Evolutionary conservation across 129 eudicot species (phyloP), one percentile per base, ranked within the genome.

Genomic region (Saposhnikovia divaricata): DNA sequence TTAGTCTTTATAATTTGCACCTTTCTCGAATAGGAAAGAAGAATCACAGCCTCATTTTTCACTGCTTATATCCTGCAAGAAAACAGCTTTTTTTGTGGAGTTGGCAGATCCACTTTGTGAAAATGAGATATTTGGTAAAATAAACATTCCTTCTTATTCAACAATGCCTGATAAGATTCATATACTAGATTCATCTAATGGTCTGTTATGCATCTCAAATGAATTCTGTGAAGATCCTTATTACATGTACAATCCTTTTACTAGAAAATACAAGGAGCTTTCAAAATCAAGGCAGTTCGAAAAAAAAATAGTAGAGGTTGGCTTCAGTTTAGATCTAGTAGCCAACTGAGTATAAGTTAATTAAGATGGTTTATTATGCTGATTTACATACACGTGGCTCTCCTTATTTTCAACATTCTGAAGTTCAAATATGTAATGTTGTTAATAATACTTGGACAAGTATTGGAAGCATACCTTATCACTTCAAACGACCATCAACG

Each of bases 201-300:
- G 86, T 10, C 19, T 84, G 34, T 69, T 84, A 40, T 84, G 86
- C 73, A 11, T 76, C 47, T 46, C 57, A 25, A 65, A 69, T 44
- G 34, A 59, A 6, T 76, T 75, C 25, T 55, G 57, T 47, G 15
- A 27, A 25, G 75, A 80, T 25, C 23, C 73, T 3, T 4, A 75
- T 0, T 84, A 28, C 18, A 25, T 80, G 31, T 80, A 75, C 80
- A 84, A 84, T 76, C 81, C 83, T 50, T 80, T 80, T 59, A 84
- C 81, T 39, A 43, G 74, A 27, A 74, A 76, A 13, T 70, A 75
- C 42, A 75, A 12, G 12, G 51, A 80, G 78, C 66, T 57, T 57
- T n/a, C 66, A 23, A 23, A 57, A 6, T 57, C 31, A 23, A 57
- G 12, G 31, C 28, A 23, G 66, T 57, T 57, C 2, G 4, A 23